Percentiles rank a stretch among this genome's conserved stretches.
Evolutionary conservation across 345 rosid species (phyloP).

Genomic region (Litchi chinensis): DNA sequence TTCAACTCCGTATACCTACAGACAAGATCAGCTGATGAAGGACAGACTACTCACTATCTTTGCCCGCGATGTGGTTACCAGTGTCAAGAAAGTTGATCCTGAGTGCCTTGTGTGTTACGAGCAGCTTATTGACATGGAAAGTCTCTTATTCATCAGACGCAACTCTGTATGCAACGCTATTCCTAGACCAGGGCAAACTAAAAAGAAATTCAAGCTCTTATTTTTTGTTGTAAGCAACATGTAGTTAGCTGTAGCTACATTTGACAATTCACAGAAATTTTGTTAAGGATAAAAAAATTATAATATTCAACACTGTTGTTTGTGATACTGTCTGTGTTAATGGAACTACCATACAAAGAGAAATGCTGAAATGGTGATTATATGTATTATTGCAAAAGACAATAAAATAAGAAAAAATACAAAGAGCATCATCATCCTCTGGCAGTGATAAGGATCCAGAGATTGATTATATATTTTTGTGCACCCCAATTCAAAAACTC

Average conservation of each 20-base stretch:
- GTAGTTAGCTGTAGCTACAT: not conserved
- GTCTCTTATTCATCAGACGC: not conserved
- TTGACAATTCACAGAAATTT: not conserved
- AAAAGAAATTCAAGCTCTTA: too few relatives aligned
- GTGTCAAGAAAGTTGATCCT: constrained; percentile 21
- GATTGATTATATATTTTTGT: not conserved
- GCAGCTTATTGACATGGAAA: not conserved
- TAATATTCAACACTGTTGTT: not conserved
- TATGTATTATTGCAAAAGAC: not conserved
- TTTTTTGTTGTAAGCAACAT: not conserved
- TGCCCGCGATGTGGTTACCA: constrained; percentile 38
- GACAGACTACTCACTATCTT: constrained; percentile 37
- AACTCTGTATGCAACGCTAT: too few relatives aligned
- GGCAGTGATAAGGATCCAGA: not conserved
- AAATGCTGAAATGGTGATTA: not conserved
- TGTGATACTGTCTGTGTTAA: not conserved
- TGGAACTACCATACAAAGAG: not conserved
- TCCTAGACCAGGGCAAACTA: too few relatives aligned
- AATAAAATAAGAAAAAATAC: not conserved
- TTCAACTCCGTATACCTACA: constrained; percentile 15
- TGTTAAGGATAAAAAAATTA: not conserved
- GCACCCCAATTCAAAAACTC: constrained; percentile 41
- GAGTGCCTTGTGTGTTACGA: too few relatives aligned
- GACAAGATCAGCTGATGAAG: constrained; percentile 61
- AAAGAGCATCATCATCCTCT: not conserved